Evolutionary conservation across 352 stramenopile species (phyloP).

Genomic region (Lagenidium giganteum): DNA sequence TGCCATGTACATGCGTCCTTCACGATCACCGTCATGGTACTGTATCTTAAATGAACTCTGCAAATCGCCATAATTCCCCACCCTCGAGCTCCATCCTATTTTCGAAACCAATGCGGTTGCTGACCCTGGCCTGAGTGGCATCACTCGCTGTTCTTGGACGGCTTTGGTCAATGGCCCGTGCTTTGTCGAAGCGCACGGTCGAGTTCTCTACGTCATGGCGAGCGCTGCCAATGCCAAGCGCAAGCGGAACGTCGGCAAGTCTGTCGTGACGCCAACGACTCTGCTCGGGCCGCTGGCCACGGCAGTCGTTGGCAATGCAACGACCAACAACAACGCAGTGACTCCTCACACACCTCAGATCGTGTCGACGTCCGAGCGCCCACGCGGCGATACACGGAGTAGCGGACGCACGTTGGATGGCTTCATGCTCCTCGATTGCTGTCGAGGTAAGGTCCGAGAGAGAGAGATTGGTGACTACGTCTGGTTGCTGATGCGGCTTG

Average conservation of each 20-base stretch:
- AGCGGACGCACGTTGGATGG: slow-evolving; percentile 43
- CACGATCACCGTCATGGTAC: too few species aligned
- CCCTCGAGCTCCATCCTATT: too few species aligned
- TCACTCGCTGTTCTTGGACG: too few species aligned
- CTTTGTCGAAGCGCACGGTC: too few species aligned
- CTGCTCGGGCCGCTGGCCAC: slow-evolving; percentile 5
- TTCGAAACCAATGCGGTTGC: too few species aligned
- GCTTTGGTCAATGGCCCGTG: too few species aligned
- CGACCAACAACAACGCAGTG: background rate
- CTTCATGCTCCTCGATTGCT: slow-evolving; percentile 76
- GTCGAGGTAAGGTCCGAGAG: slow-evolving; percentile 30
- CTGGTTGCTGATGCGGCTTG: background rate
- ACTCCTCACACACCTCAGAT: too few species aligned
- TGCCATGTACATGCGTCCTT: too few species aligned
- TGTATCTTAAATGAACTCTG: too few species aligned
- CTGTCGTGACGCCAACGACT: slow-evolving; percentile 16
- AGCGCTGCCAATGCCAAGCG: slow-evolving; percentile 25
- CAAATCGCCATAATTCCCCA: too few species aligned
- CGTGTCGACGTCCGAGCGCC: background rate
- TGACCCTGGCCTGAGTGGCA: too few species aligned
- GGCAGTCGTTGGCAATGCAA: background rate
- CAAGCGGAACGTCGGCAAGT: slow-evolving; percentile 22
- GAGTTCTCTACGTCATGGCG: too few species aligned
- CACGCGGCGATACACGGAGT: background rate
- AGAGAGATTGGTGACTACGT: background rate